A percentile compares a stretch with the other conserved stretches of the same genome.
Evolutionary conservation across 768 basidiomycete species (phyloP).

Genomic region (Calocybe gangraenosa): DNA sequence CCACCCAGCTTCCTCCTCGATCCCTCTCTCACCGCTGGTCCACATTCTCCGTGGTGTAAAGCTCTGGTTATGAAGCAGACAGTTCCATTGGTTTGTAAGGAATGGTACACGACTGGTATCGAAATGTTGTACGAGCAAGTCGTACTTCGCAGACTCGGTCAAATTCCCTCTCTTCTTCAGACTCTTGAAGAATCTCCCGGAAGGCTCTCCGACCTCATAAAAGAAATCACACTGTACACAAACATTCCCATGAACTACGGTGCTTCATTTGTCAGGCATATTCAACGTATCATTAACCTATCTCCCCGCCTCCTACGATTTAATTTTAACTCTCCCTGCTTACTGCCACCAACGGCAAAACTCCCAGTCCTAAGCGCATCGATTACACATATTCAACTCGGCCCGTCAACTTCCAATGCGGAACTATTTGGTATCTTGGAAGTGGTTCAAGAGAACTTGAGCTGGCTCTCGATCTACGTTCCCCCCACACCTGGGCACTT

Average conservation of each 20-base stretch:
- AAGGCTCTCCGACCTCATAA: conserved; percentile 10
- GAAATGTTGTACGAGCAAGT: conserved; percentile 23
- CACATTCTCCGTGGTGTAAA: conserved; percentile 19
- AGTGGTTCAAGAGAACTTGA: conserved; percentile 2
- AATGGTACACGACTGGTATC: conserved; percentile 21
- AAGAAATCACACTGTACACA: conserved; percentile 12
- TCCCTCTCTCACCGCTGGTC: conserved; percentile 11
- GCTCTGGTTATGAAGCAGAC: conserved; percentile 18
- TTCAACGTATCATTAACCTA: conserved; percentile 9
- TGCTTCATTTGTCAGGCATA: conserved; percentile 7
- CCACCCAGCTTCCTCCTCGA: conserved; percentile 21
- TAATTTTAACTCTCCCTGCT: conserved; percentile 1
- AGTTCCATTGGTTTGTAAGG: conserved; percentile 21
- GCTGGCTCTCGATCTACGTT: conserved; percentile 7
- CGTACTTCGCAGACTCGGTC: conserved; percentile 18
- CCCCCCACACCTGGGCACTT: conserved; percentile 2
- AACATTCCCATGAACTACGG: conserved; percentile 9
- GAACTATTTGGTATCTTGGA: conserved; percentile 4
- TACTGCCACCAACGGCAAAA: conserved; percentile 4
- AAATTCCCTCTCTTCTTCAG: conserved; percentile 17
- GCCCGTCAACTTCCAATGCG: not conserved
- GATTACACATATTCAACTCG: conserved; percentile 5
- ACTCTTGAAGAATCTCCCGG: conserved; percentile 13
- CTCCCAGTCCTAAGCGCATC: conserved; percentile 7
- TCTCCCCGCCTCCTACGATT: conserved; percentile 7